Percentiles rank a stretch among this genome's conserved stretches.
Evolutionary conservation across 2,329 filamentous ascomycete genomes (phyloP).

Genomic region (Shiraia sp.): DNA sequence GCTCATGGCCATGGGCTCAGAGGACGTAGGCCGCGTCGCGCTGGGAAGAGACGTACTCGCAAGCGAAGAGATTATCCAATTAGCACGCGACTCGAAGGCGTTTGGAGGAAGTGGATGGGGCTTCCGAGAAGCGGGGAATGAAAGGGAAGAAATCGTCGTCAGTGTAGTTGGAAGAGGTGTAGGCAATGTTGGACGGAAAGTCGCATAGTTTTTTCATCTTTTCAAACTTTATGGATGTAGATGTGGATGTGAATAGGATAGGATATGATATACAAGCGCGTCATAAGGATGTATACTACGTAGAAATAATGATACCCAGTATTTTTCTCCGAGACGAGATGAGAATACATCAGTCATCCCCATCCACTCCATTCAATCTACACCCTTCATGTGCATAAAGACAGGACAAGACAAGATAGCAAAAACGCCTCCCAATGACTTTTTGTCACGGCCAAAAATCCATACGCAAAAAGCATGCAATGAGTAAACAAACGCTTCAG

Average conservation of each 20-base stretch:
- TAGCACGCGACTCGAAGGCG: conserved; percentile 82
- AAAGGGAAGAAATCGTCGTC: conserved; percentile 71
- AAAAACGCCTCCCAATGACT: conserved; percentile 26
- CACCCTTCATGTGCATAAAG: too few relatives aligned
- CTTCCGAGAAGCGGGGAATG: conserved; percentile 62
- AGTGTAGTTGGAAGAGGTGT: conserved; percentile 92
- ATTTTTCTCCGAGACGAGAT: background rate
- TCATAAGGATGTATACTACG: background rate
- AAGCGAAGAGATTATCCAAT: conserved; percentile 75
- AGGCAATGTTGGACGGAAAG: conserved; percentile 92
- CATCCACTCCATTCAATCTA: too few relatives aligned
- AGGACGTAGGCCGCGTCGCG: conserved; percentile 87
- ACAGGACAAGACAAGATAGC: too few relatives aligned
- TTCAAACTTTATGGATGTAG: background rate
- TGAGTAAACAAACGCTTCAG: background rate
- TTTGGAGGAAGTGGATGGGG: conserved; percentile 94
- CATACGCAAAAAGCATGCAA: conserved; percentile 5
- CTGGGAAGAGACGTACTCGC: conserved; percentile 81
- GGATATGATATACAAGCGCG: too few relatives aligned
- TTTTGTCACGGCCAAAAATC: conserved; percentile 2
- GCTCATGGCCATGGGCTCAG: conserved; percentile 96
- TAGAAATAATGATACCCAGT: conserved; percentile 17
- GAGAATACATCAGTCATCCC: background rate
- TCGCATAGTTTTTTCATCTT: conserved; percentile 59
- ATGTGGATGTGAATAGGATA: background rate